These are phyloP conservation scores for Skeletonema tropicum DNA, from an alignment of 108 stramenopile species.

Conservation along the genomic window DNA sequence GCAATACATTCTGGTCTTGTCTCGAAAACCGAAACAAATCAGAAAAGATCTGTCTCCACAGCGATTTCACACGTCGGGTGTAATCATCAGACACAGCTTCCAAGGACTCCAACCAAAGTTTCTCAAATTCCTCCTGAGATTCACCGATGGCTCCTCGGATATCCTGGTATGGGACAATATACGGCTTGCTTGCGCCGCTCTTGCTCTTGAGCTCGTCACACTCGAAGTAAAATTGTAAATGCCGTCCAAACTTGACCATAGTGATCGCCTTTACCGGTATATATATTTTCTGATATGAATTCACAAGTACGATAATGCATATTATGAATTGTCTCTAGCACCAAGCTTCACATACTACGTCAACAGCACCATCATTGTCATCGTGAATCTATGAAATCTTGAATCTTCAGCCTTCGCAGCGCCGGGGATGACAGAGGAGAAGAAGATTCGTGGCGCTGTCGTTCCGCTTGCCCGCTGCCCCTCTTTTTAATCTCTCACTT, in stretches of 20 bases:
- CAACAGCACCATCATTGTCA: no score
- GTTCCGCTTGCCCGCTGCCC: no score
- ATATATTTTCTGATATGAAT: no score
- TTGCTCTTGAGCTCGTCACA: slow-evolving; percentile 29
- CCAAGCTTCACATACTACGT: no score
- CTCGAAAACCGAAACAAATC: slow-evolving; percentile 24
- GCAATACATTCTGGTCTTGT: slow-evolving; percentile 18
- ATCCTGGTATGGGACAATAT: slow-evolving; percentile 55
- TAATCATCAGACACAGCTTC: slow-evolving; percentile 45
- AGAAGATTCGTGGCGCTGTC: no score
- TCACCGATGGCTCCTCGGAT: slow-evolving; percentile 45
- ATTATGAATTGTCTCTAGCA: no score
- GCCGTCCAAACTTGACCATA: slow-evolving; percentile 23
- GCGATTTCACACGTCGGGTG: slow-evolving; percentile 12
- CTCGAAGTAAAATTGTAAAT: slow-evolving; percentile 52
- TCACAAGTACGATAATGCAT: no score
- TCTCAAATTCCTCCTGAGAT: slow-evolving; percentile 29
- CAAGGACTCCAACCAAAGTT: slow-evolving; percentile 27
- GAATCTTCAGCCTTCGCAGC: no score
- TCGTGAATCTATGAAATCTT: no score
- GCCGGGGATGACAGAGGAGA: no score
- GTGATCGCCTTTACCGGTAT: no score
- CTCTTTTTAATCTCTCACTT: no score
- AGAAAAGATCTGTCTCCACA: slow-evolving; percentile 47
- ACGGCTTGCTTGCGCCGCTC: slow-evolving; percentile 24